A percentile compares a stretch with the other conserved stretches of the same genome.
These are phyloP conservation scores for Pythium brassicae DNA, from an alignment of 352 stramenopile species.

Conservation along the genomic window DNA sequence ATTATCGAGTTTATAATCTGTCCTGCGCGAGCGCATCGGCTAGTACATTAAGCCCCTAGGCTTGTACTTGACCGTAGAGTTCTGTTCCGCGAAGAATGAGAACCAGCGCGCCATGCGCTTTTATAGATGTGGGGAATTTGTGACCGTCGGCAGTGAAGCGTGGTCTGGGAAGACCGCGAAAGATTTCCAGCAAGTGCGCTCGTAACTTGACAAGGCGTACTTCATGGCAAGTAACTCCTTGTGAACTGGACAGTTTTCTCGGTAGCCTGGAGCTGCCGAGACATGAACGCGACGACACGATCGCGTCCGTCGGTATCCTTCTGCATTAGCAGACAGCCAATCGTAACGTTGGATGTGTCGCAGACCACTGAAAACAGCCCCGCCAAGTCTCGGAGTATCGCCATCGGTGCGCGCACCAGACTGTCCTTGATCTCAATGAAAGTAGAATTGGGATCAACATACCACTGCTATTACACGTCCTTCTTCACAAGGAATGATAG, in stretches of 20 bases:
- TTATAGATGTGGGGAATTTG: background rate
- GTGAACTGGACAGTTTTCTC: slow-evolving; percentile 12
- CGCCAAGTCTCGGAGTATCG: slow-evolving; percentile 5
- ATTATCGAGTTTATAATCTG: no score
- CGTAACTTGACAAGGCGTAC: slow-evolving; percentile 29
- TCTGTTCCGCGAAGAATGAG: no score
- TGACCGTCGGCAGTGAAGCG: slow-evolving; percentile 1
- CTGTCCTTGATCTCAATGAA: slow-evolving; percentile 17
- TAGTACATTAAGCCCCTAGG: slow-evolving; percentile 15
- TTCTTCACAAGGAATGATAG: slow-evolving; percentile 18
- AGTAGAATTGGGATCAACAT: slow-evolving; percentile 4
- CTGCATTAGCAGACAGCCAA: slow-evolving; percentile 12
- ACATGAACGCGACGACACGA: slow-evolving; percentile 12
- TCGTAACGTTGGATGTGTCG: slow-evolving; percentile 13
- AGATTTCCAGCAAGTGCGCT: slow-evolving; percentile 17
- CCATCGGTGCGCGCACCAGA: slow-evolving; percentile 4
- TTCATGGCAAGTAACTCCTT: slow-evolving; percentile 17
- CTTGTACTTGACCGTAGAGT: slow-evolving; percentile 17
- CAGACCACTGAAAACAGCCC: slow-evolving; percentile 20
- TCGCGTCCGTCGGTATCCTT: background rate
- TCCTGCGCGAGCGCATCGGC: slow-evolving; percentile 13
- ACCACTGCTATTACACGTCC: slow-evolving; percentile 5
- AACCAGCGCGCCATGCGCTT: slow-evolving; percentile 13
- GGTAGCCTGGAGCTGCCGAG: slow-evolving; percentile 17
- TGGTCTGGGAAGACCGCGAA: slow-evolving; percentile 24